Evolutionary conservation across 768 basidiomycete genomes (phyloP).

Genomic region (Russula olivacea): DNA sequence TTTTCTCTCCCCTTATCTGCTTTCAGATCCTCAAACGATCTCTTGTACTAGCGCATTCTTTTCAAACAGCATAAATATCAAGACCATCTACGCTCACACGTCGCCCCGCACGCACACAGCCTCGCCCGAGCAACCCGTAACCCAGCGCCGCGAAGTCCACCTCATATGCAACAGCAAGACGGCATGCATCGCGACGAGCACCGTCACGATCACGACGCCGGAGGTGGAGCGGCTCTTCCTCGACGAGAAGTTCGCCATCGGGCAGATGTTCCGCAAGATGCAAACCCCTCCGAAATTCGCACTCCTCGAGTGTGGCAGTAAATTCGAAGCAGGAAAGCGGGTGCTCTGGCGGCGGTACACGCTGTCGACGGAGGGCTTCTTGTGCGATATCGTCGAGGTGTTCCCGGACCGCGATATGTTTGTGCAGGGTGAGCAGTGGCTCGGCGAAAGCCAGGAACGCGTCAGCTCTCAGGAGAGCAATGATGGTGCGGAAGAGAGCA

Average conservation of each 20-base stretch:
- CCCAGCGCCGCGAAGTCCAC: slow-evolving; percentile 60
- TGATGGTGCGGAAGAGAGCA: slow-evolving; percentile 6
- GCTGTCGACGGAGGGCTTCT: slow-evolving; percentile 51
- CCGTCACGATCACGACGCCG: slow-evolving; percentile 53
- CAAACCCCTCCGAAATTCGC: slow-evolving; percentile 51
- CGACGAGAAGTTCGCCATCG: slow-evolving; percentile 62
- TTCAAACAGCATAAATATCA: slow-evolving; percentile 52
- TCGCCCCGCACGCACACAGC: slow-evolving; percentile 32
- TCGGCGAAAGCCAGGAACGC: slow-evolving; percentile 33
- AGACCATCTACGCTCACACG: slow-evolving; percentile 50
- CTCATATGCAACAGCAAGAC: slow-evolving; percentile 49
- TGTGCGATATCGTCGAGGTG: slow-evolving; percentile 63
- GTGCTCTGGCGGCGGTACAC: slow-evolving; percentile 52
- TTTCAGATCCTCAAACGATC: not conserved
- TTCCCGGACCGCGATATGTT: slow-evolving; percentile 70
- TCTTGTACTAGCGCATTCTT: slow-evolving; percentile 57
- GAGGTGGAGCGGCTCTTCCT: slow-evolving; percentile 57
- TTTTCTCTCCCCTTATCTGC: not conserved
- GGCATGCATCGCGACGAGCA: slow-evolving; percentile 61
- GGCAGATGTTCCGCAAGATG: slow-evolving; percentile 59
- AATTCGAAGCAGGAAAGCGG: slow-evolving; percentile 26
- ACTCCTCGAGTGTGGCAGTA: slow-evolving; percentile 47
- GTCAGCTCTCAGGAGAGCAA: not conserved
- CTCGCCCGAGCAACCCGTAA: slow-evolving; percentile 47
- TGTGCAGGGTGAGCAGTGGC: slow-evolving; percentile 47